Conservation (phyloP, 257 asterid species). For the Solanum etuberosum region DNA sequence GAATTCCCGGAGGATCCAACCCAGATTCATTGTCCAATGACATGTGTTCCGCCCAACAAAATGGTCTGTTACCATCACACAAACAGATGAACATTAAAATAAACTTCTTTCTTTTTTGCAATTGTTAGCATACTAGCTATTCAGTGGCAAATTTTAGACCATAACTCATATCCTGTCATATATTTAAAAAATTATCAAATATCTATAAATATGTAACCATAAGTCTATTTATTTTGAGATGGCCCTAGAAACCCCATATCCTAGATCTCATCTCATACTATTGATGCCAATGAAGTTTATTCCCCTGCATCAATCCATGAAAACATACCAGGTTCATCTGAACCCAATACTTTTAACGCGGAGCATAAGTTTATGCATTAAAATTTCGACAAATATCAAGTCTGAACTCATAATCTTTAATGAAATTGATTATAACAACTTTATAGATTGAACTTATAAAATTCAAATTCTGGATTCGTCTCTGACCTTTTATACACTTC, state of each 20-base stretch:
- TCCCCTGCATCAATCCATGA: neutral
- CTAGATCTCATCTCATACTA: neutral
- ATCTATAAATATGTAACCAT: neutral
- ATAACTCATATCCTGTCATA: neutral
- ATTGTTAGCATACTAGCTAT: neutral
- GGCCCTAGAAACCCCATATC: neutral
- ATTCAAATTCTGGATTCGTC: neutral
- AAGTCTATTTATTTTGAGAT: neutral
- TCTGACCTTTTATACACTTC: conserved; percentile 34
- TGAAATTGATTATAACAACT: neutral
- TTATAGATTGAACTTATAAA: too few relatives aligned
- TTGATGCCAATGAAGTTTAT: neutral
- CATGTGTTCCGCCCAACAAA: conserved; percentile 97
- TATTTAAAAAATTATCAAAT: neutral
- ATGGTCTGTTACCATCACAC: conserved; percentile 44
- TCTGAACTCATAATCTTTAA: neutral
- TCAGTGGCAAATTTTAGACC: neutral
- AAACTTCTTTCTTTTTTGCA: neutral
- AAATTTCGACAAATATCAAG: neutral
- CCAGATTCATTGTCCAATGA: conserved; percentile 88
- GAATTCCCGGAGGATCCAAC: conserved; percentile 77
- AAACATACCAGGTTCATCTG: neutral
- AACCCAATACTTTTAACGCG: neutral
- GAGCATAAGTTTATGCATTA: neutral
- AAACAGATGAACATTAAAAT: neutral